Evolutionary conservation across 805 yeast genomes (phyloP), one percentile per base, ranked within the genome.

Genomic region (Komagataella kurtzmanii): DNA sequence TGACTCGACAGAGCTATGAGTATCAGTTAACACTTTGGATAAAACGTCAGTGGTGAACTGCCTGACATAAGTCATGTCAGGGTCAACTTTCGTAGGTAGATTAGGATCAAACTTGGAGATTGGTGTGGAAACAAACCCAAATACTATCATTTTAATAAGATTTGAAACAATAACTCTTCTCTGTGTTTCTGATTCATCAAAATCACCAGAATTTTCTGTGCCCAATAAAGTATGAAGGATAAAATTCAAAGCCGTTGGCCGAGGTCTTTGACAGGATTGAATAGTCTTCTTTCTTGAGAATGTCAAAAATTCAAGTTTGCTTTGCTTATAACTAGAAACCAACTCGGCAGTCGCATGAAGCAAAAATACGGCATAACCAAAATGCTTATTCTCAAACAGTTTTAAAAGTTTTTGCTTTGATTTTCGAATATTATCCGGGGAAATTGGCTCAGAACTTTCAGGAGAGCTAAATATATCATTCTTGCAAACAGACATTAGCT

Each of bases 291-390:
- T 80, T 70, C 81, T 83, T 1, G 91, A 80, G 57, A 79, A 90
- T 0, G 91, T 81, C 52, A 89, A 67, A 59, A 90, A 85, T 58
- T 89, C 96, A 49, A 85, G 73, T 62, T 90, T 90, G 50, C 89
- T 79, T 55, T 81, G 83, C 55, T 82, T 84, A 62, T 89, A 90
- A 1, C 96, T 85, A 1, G 82, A 77, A 6, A 90, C 64, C 6
- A 88, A 66, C 57, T 90, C 97, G 0, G 81, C 74, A 45, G 89
- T 64, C 0, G 79, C 66, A 56, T 81, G 86, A 45, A 90, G 66
- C 48, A 90, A 65, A 62, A 83, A 89, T 47, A 83, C 75, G 53
- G 81, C 79, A 58, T 85, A 83, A 0, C 81, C 74, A 64, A 83
- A 86, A 30, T 76, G 72, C 6, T 72, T 68, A 60, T 85, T 85